Conservation (phyloP, 1,284 basidiomycete genomes). For the Ceratobasidium theobromae region DNA sequence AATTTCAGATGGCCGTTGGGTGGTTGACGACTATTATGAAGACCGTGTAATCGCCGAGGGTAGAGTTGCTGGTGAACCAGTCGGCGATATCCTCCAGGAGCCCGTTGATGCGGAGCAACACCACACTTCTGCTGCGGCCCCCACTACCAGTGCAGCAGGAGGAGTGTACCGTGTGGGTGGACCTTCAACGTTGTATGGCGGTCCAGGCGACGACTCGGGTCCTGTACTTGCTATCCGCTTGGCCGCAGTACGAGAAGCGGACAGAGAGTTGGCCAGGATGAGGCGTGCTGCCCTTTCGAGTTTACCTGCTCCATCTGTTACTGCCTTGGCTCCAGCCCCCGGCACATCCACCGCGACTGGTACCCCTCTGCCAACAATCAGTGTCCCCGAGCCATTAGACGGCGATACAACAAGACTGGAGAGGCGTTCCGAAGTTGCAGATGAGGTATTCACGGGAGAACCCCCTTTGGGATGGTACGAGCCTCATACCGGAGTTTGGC, state of each 20-base stretch:
- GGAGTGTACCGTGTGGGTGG: constrained; percentile 50
- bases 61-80: constrained; percentile 70
- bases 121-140: constrained; percentile 47
- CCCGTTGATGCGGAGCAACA: constrained; percentile 39
- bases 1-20: constrained; percentile 81
- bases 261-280: constrained; percentile 62
- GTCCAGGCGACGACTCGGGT: constrained; percentile 77
- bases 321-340: no score
- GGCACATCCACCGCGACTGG: constrained; percentile 35
- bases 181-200: constrained; percentile 84
- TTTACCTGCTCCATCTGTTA: constrained; percentile 46
- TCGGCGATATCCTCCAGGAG: constrained; percentile 62
- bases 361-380: not conserved
- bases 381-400: constrained; percentile 23
- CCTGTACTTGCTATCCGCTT: constrained; percentile 55
- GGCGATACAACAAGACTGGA: constrained; percentile 17
- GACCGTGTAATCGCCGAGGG: constrained; percentile 70
- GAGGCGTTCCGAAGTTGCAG: constrained; percentile 36
- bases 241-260: constrained; percentile 58
- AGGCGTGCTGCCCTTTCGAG: constrained; percentile 52
- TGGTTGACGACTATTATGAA: constrained; percentile 95
- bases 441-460: constrained; percentile 40
- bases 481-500: constrained; percentile 65
- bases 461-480: constrained; percentile 68
- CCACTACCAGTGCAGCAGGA: constrained; percentile 45